Evolutionary conservation across 139 green algal species (phyloP).

Genomic region (Pleodorina starrii): DNA sequence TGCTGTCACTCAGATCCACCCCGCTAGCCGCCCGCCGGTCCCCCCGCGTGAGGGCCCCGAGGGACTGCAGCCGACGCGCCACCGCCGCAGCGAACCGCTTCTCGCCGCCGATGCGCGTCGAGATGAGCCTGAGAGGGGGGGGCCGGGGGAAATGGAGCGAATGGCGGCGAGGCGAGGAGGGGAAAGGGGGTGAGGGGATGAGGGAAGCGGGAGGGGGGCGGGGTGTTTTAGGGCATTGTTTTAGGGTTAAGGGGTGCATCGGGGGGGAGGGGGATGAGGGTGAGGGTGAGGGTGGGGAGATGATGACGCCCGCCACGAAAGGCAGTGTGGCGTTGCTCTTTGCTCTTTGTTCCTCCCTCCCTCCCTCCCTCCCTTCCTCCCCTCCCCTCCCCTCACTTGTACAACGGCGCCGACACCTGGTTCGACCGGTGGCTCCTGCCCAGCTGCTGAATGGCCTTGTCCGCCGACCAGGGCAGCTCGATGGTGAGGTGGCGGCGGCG

Average conservation of each 20-base stretch:
- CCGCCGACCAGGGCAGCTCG: slow-evolving; percentile 92
- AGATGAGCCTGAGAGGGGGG: slow-evolving; percentile 74
- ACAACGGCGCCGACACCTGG: slow-evolving; percentile 70
- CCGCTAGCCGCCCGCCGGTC: slow-evolving; percentile 87
- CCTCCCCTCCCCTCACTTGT: slow-evolving; percentile 55
- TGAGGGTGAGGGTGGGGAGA: too few relatives aligned
- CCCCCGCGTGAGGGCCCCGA: slow-evolving; percentile 92
- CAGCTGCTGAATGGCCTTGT: slow-evolving; percentile 96
- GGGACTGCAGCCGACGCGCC: slow-evolving; percentile 86
- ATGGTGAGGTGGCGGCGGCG: slow-evolving; percentile 90
- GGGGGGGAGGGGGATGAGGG: too few relatives aligned
- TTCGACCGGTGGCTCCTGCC: slow-evolving; percentile 82
- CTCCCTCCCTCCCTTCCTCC: background rate
- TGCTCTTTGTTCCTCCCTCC: too few relatives aligned
- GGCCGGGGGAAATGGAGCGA: too few relatives aligned
- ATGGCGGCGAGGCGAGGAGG: too few relatives aligned
- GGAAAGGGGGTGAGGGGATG: background rate
- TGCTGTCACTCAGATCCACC: slow-evolving; percentile 70
- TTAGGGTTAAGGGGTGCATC: too few relatives aligned
- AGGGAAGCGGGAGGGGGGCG: background rate
- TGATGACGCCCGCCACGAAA: too few relatives aligned
- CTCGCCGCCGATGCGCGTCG: slow-evolving; percentile 88
- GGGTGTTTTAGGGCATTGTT: too few relatives aligned
- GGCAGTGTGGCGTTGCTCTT: too few relatives aligned
- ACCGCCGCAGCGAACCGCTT: slow-evolving; percentile 90